Evolutionary conservation across 495 filamentous ascomycete species (phyloP), one percentile per base, ranked within the genome.

Genomic region (Daldinia concentrica): DNA sequence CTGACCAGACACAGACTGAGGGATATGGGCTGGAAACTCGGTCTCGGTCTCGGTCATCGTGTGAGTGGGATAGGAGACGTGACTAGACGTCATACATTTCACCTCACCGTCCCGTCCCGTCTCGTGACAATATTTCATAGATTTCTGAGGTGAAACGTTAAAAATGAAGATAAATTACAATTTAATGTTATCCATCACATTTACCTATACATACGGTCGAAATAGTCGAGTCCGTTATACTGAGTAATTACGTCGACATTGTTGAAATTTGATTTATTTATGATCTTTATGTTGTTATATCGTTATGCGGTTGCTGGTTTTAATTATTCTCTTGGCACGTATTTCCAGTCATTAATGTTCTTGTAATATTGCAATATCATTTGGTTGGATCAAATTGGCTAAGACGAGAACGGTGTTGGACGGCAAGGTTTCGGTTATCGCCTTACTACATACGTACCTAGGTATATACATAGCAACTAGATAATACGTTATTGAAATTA

Each of bases 291-390:
- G n/a, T n/a, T n/a, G n/a, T 50, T 9, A 45, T 11, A 32, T 43
- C 41, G 55, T 19, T 19, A 45, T 54, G 41, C 17, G 15, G 50
- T 8, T 22, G 22, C 24, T 37, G 43, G 29, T 4, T 59, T 55
- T 63, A 67, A 72, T 72, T 72, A 52, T 67, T 48, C 58, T 72
- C 69, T 72, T 72, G 69, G 69, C 69, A 64, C 45, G 60, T 64
- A 52, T 72, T 72, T 72, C 15, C 48, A 24, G 22, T 17, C 64
- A 72, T 68, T 19, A 3, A 1, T 27, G 34, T 24, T 19, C 1
- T 58, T 37, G 30, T n/a, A 11, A 15, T 36, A n/a, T n/a, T n/a
- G n/a, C 1, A 8, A 36, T 36, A 7, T 7, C 9, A 9, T 32
- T 32, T 9, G 7, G 12, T 39, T 39, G 15, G 36, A 45, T 22